A percentile compares a stretch with the other conserved stretches of the same genome.
Evolutionary conservation across 139 green algal species (phyloP).

Genomic region (Eudorina sp.): DNA sequence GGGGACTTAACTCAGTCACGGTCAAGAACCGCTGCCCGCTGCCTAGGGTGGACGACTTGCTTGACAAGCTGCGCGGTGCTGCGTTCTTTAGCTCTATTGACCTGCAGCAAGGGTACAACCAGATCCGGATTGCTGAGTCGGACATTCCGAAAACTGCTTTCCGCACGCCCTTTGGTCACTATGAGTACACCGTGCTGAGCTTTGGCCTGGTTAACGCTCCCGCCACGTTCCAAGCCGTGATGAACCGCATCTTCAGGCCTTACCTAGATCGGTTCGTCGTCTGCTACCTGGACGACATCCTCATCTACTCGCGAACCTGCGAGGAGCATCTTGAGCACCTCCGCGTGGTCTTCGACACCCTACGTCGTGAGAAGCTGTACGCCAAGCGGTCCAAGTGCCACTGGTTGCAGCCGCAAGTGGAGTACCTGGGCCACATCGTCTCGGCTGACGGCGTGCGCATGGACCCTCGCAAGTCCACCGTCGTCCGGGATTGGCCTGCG

Average conservation of each 20-base stretch:
- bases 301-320: slow-evolving; percentile 54
- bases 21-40: slow-evolving; percentile 54
- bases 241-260: slow-evolving; percentile 63
- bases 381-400: neutral
- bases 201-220: slow-evolving; percentile 48
- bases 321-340: neutral
- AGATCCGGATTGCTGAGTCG: neutral
- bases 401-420: neutral
- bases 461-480: neutral
- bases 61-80: neutral
- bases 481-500: neutral
- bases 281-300: slow-evolving; percentile 66
- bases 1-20: slow-evolving; percentile 33
- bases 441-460: neutral
- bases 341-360: neutral
- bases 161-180: slow-evolving; percentile 56
- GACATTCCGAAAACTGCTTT: slow-evolving; percentile 29
- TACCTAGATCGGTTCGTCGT: neutral
- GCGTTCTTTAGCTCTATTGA: neutral
- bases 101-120: slow-evolving; percentile 15
- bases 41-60: neutral
- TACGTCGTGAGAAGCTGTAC: neutral
- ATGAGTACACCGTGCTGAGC: slow-evolving; percentile 55
- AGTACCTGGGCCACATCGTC: neutral
- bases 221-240: slow-evolving; percentile 43